Conservation (phyloP, 106 monocot genomes). For the Ottelia alismoides region DNA sequence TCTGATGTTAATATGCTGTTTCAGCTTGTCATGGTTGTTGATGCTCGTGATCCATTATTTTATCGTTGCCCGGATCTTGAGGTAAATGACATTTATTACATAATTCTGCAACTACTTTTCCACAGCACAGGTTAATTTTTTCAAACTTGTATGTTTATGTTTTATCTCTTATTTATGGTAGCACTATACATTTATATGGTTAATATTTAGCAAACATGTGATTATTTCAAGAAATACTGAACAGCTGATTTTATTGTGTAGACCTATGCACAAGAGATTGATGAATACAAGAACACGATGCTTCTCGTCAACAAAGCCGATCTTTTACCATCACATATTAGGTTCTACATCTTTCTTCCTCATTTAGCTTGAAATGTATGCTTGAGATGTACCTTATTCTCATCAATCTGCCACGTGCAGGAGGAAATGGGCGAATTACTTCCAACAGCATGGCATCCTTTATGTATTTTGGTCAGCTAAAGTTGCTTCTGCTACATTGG, state of each 20-base stretch:
- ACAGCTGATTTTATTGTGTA: conserved; percentile 13
- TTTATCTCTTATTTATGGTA: no score
- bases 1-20: no score
- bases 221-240: no score
- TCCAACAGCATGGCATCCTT: conserved; percentile 49
- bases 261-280: conserved; percentile 82
- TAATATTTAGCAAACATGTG: no score
- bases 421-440: conserved; percentile 78
- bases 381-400: no score
- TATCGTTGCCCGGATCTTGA: conserved; percentile 96
- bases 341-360: no score
- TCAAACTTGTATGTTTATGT: no score
- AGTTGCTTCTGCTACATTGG: conserved; percentile 65
- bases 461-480: conserved; percentile 96
- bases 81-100: no score
- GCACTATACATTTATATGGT: no score
- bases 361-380: no score
- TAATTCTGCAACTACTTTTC: no score
- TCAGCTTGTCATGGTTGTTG: conserved; percentile 98
- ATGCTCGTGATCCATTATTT: conserved; percentile 93
- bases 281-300: conserved; percentile 75
- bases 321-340: conserved; percentile 62
- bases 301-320: conserved; percentile 94
- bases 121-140: no score
- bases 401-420: conserved; percentile 22